Conservation (phyloP, 1,284 basidiomycete genomes). For the Tilletia walkeri region DNA sequence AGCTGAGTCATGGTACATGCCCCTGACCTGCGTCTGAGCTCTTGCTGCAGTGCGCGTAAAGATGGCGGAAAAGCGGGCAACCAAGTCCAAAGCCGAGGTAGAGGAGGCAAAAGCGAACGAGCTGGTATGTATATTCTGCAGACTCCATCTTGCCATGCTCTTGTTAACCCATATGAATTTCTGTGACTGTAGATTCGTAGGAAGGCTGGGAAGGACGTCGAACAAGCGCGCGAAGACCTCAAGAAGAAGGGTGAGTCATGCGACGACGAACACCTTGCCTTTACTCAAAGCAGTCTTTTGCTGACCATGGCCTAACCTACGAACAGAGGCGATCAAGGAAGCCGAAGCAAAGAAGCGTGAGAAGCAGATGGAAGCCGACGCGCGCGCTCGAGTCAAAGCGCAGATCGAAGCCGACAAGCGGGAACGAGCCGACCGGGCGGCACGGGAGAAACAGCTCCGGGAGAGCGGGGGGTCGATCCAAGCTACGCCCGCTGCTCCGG, state of each 20-base stretch:
- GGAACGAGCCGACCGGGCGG: slow-evolving; percentile 48
- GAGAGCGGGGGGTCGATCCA: slow-evolving; percentile 27
- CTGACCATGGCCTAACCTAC: neutral
- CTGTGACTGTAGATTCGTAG: slow-evolving; percentile 38
- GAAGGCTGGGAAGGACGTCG: slow-evolving; percentile 51
- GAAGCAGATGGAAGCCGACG: slow-evolving; percentile 42
- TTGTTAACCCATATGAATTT: neutral
- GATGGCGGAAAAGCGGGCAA: slow-evolving; percentile 46
- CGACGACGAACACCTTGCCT: neutral
- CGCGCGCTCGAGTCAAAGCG: slow-evolving; percentile 48
- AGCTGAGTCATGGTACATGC: too few species aligned
- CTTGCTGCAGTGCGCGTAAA: slow-evolving; percentile 39
- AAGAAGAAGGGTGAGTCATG: slow-evolving; percentile 42
- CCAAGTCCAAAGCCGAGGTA: slow-evolving; percentile 43
- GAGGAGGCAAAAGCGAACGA: slow-evolving; percentile 49
- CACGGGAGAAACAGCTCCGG: slow-evolving; percentile 47
- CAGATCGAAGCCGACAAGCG: slow-evolving; percentile 55
- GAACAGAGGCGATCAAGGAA: slow-evolving; percentile 46
- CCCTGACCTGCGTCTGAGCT: neutral
- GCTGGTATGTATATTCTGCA: slow-evolving; percentile 21
- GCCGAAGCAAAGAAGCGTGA: slow-evolving; percentile 50
- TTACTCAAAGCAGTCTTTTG: neutral
- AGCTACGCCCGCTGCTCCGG: slow-evolving; percentile 18
- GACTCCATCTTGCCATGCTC: neutral
- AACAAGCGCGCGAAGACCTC: slow-evolving; percentile 45